Base-by-base conservation (phyloP, 1,284 basidiomycete species). In the Ganoderma meredithae region DNA sequence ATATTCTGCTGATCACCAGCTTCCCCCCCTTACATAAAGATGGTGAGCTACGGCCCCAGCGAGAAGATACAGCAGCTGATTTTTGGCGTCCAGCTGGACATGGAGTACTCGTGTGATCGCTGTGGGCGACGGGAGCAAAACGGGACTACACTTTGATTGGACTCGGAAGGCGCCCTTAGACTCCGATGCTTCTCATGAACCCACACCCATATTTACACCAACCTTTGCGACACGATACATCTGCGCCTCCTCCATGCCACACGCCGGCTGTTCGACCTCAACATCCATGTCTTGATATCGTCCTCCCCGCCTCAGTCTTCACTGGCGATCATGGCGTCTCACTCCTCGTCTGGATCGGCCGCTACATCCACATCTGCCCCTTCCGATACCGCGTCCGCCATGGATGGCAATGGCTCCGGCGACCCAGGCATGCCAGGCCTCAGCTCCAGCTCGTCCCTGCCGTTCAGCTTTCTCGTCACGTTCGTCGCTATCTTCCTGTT, bases 381-480 rank as follows among this genome's bases (percentile, higher is more conserved):
- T 8, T 41, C 58, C 22, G 22, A 60, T 1, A 25, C 58, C 27
- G 27, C 27, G 5, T 41, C 39, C n/a, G 12, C 58, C n/a, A 25
- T 10, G 39, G 27, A 22, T 41, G 58, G 39, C 1, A 41, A 43
- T 39, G 58, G 39, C 9, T 41, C 22, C 19, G 56, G 36, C 19
- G 40, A 41, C n/a, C 25, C 58, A n/a, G 56, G 56, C 13, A 39
- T 36, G 39, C 39, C 19, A 27, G 58, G 58, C 31, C 55, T 65
- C n/a, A 60, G 39, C 27, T 71, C 71, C 25, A 71, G 52, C 63
- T 76, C 74, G 2, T 76, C 76, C 10, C 74, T 79, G 27, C 77
- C 76, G 17, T 90, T 90, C 72, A 88, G 88, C 52, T 90, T 90
- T 74, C 83, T 90, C 70, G 83, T 90, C 76, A 85, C 87, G 41